Evolutionary conservation across 345 rosid genomes (phyloP).

Genomic region (Populus euphratica): DNA sequence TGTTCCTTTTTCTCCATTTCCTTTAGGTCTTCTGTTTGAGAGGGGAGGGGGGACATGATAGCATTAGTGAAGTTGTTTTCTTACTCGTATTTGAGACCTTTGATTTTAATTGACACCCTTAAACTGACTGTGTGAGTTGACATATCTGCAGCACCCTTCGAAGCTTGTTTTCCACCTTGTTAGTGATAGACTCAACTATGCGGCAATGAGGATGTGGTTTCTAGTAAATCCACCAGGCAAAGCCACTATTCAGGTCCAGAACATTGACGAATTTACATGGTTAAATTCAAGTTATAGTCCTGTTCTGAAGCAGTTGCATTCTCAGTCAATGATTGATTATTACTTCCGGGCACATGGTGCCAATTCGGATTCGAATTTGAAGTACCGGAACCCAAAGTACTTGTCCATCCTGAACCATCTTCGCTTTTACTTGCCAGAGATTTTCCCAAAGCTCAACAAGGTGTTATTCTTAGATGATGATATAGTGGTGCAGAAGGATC

Average conservation of each 20-base stretch:
- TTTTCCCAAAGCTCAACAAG: conserved; percentile 86
- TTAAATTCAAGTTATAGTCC: conserved; percentile 94
- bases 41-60: background rate
- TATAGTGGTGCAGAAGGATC: conserved; percentile 90
- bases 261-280: conserved; percentile 89
- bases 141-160: conserved; percentile 65
- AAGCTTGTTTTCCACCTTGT: conserved; percentile 92
- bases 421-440: conserved; percentile 93
- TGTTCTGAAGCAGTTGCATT: conserved; percentile 85
- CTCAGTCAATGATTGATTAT: conserved; percentile 81
- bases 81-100: background rate
- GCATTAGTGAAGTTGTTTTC: background rate
- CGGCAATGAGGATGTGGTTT: conserved; percentile 99
- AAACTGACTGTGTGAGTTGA: conserved; percentile 20
- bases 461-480: conserved; percentile 94
- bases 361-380: conserved; percentile 73
- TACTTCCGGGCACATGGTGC: conserved; percentile 79
- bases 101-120: conserved; percentile 7
- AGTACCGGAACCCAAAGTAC: conserved; percentile 95
- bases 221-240: conserved; percentile 70
- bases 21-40: background rate
- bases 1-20: background rate
- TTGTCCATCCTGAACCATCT: conserved; percentile 93
- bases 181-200: conserved; percentile 90
- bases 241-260: conserved; percentile 88